Base-by-base conservation (phyloP, 345 rosid species). In the Odontarrhena argentea region DNA sequence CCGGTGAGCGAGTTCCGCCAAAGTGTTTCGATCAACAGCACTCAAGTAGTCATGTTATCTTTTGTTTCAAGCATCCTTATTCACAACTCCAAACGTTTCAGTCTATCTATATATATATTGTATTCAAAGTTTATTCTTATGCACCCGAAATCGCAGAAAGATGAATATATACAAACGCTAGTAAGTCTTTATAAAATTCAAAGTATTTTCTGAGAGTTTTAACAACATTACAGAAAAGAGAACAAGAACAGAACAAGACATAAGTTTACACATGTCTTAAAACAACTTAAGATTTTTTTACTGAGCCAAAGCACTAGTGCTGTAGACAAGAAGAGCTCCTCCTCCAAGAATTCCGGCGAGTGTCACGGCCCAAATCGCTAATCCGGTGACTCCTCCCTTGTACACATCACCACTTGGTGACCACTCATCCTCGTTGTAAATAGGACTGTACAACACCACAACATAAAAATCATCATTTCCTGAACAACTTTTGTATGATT, bases 301-400 rank as follows among this genome's bases (percentile, higher is more conserved):
- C 85, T 85, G 95, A 58, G 49, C 75, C 93, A 91, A 84, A 55
- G 97, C 97, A 81, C 99, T 94, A n/a, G 97, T 91, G 86, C 60
- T 91, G 96, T 91, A 91, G 35, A 91, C 99, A 40, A 88, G 95
- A 70, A 87, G 96, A 26, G 88, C 97, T 30, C 96, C 96, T 55
- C 96, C 96, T 5, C 91, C 88, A 0, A 91, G 99, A 25, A 94
- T 28, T 0, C 93, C 97, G 28, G 76, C 64, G 7, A 94, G 80
- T 28, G 99, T 94, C 14, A 87, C 88, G 0, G 97, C 99, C 97
- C 99, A 94, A 47, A 94, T 94, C 6, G 86, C 87, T 81, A 94
- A 86, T 2, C 99, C 97, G 22, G 93, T 88, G 0, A 62, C 1
- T 84, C 96, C 97, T 3, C 99, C 99, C 38, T 67, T 82, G 55